These are phyloP conservation scores for Ascodesmis nigricans DNA, from an alignment of 495 filamentous ascomycete species.

Conservation along the genomic window DNA sequence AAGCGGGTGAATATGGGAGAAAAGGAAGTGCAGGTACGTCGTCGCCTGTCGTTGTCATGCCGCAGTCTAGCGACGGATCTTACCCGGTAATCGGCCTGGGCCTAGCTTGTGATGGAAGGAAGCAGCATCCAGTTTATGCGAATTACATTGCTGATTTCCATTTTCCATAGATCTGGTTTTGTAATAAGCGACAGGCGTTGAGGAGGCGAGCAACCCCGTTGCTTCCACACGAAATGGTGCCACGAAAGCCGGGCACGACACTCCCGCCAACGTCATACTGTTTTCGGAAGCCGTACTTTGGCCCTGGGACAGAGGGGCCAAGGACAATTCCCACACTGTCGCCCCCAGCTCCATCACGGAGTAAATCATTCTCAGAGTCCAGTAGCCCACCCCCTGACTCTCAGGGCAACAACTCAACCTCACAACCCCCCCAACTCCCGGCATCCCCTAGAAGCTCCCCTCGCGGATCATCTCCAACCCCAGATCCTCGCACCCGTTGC, in stretches of 20 bases:
- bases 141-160: conserved; percentile 9
- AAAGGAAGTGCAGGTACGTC: conserved; percentile 86
- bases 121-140: background rate
- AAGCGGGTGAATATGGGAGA: conserved; percentile 73
- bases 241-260: background rate
- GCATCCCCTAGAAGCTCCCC: too few relatives aligned
- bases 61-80: background rate
- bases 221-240: conserved; percentile 49
- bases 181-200: conserved; percentile 87
- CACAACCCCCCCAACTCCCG: too few relatives aligned
- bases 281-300: too few relatives aligned
- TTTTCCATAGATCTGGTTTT: conserved; percentile 78
- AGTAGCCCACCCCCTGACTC: too few relatives aligned
- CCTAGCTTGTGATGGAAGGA: background rate
- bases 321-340: too few relatives aligned
- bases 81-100: background rate
- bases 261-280: background rate
- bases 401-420: too few relatives aligned
- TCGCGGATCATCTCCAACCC: background rate
- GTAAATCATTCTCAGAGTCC: too few relatives aligned
- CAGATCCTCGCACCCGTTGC: background rate
- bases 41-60: background rate
- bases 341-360: too few relatives aligned
- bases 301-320: too few relatives aligned
- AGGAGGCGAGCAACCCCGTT: conserved; percentile 76